phyloP scores from a whole-genome alignment of 192 early-diverging fungal species.

The Helicostylum pulchrum region DNA sequence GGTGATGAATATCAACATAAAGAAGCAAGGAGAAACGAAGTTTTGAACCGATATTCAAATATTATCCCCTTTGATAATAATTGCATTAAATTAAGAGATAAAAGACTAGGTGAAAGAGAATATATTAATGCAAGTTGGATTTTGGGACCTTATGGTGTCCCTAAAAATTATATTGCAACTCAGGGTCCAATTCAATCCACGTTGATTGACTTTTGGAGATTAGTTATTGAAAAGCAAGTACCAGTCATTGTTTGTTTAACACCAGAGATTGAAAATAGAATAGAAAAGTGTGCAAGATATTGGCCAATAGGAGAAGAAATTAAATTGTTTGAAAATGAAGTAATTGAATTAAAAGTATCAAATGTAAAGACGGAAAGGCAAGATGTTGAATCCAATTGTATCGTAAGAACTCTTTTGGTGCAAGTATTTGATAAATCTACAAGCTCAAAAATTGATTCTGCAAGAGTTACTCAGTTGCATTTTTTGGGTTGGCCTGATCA shows the following conservation, averaged over 20 bases:
- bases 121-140: conserved; percentile 85
- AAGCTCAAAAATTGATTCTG: neutral
- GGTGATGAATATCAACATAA: neutral
- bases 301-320: conserved; percentile 64
- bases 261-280: conserved; percentile 63
- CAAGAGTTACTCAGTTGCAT: conserved; percentile 63
- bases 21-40: conserved; percentile 1
- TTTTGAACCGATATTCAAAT: conserved; percentile 40
- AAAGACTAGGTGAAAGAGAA: conserved; percentile 15
- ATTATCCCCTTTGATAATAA: conserved; percentile 30
- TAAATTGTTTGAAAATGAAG: neutral
- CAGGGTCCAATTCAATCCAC: conserved; percentile 85
- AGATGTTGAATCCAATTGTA: neutral
- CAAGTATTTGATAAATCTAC: neutral
- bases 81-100: conserved; percentile 6
- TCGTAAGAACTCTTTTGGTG: neutral
- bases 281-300: conserved; percentile 80
- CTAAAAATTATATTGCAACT: conserved; percentile 72
- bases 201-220: conserved; percentile 83
- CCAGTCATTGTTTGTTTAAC: conserved; percentile 89
- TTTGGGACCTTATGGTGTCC: conserved; percentile 40
- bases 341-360: neutral
- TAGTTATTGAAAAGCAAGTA: conserved; percentile 77
- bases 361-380: neutral
- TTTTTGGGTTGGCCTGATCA: conserved; percentile 87